Conservation (phyloP, 1,284 basidiomycete genomes). For the Pseudozyma pruni region DNA sequence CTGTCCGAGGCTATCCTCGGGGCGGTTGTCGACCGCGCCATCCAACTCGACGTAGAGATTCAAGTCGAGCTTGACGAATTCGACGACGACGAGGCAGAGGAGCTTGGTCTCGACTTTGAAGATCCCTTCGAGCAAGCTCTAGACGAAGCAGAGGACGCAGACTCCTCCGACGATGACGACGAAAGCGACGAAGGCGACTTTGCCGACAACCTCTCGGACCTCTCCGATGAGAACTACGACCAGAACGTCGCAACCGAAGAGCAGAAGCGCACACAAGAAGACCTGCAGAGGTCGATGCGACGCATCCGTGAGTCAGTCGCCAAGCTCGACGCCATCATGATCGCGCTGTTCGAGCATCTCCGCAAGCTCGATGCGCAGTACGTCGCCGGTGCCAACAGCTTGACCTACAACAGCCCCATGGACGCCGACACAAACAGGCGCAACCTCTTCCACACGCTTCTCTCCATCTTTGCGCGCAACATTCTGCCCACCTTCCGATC, state of each 20-base stretch:
- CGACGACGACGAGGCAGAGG: conserved; percentile 71
- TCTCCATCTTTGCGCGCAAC: conserved; percentile 90
- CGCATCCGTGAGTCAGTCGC: conserved; percentile 83
- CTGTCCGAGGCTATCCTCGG: conserved; percentile 84
- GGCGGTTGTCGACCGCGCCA: conserved; percentile 86
- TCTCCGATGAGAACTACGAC: conserved; percentile 73
- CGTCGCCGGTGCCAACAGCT: conserved; percentile 35
- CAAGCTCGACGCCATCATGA: conserved; percentile 89
- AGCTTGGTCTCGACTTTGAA: conserved; percentile 71
- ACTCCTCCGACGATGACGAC: conserved; percentile 70
- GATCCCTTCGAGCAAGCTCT: conserved; percentile 84
- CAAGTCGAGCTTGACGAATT: conserved; percentile 94
- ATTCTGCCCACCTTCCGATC: conserved; percentile 96
- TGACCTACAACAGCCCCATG: conserved; percentile 36
- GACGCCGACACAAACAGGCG: conserved; percentile 47
- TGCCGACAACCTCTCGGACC: conserved; percentile 69
- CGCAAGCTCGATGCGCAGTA: conserved; percentile 68
- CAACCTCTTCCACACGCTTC: conserved; percentile 79
- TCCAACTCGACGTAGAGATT: conserved; percentile 97
- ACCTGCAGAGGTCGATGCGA: conserved; percentile 38
- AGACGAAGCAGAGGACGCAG: conserved; percentile 72
- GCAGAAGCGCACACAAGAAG: conserved; percentile 45
- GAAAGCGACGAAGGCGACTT: conserved; percentile 63
- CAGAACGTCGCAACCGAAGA: conserved; percentile 29
- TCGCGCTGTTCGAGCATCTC: conserved; percentile 85